Evolutionary conservation across 1,284 basidiomycete genomes (phyloP).

Genomic region (Meripilus lineatus): DNA sequence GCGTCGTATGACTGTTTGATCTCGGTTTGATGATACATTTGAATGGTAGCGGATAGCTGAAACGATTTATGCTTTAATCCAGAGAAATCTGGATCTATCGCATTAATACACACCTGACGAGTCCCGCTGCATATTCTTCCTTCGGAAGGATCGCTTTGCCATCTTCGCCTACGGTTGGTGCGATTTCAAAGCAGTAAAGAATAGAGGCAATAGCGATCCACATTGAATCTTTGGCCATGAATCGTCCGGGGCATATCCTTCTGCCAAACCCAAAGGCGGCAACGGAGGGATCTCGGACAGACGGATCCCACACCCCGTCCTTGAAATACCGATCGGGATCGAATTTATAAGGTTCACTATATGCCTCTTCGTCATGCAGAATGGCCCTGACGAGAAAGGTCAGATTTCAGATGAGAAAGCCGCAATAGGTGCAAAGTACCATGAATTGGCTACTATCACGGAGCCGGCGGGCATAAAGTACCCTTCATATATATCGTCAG

Average conservation of each 20-base stretch:
- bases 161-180: conserved; percentile 5
- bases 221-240: conserved; percentile 10
- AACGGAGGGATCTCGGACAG: conserved; percentile 3
- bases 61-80: neutral
- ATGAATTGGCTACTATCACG: conserved; percentile 15
- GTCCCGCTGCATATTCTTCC: conserved; percentile 10
- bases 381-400: conserved; percentile 7
- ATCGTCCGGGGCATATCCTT: conserved; percentile 11
- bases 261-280: conserved; percentile 20
- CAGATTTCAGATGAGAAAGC: neutral
- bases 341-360: conserved; percentile 11
- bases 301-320: conserved; percentile 6
- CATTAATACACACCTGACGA: conserved; percentile 8
- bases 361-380: conserved; percentile 5
- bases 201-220: conserved; percentile 15
- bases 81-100: neutral
- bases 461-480: conserved; percentile 17
- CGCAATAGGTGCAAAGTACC: conserved; percentile 6
- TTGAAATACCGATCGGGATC: conserved; percentile 11
- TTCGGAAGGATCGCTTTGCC: conserved; percentile 9
- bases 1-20: too few species aligned
- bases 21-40: conserved; percentile 10
- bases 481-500: conserved; percentile 15
- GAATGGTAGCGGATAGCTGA: conserved; percentile 12
- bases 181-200: conserved; percentile 15